These are phyloP conservation scores for Ilyonectria robusta DNA, from an alignment of 2,329 filamentous ascomycete genomes.

Conservation along the genomic window DNA sequence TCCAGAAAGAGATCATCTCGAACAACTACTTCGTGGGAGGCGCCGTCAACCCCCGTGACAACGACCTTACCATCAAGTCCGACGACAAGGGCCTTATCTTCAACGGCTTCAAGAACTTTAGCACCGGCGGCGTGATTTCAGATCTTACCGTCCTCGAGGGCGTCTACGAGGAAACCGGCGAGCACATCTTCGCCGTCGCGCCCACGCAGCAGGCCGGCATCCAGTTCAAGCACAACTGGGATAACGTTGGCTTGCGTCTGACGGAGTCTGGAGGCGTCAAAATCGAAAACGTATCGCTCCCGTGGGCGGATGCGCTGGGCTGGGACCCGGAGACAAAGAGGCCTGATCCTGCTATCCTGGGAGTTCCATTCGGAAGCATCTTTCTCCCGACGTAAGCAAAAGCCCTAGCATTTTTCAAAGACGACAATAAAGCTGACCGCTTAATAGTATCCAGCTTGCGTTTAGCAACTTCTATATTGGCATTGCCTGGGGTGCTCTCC, in stretches of 20 bases:
- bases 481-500: constrained; percentile 71
- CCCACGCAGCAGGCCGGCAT: constrained; percentile 71
- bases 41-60: constrained; percentile 76
- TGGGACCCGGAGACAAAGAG: constrained; percentile 67
- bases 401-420: rapidly evolving
- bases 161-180: constrained; percentile 67
- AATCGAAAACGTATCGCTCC: constrained; percentile 69
- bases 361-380: constrained; percentile 69
- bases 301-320: constrained; percentile 74
- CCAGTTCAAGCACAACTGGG: constrained; percentile 73
- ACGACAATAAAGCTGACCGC: too few species aligned
- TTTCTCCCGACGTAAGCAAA: constrained; percentile 68
- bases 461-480: constrained; percentile 77
- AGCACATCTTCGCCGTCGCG: constrained; percentile 75
- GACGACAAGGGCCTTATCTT: constrained; percentile 70
- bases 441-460: constrained; percentile 70
- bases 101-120: constrained; percentile 76
- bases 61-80: constrained; percentile 69
- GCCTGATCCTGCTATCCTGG: constrained; percentile 64
- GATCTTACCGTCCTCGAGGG: constrained; percentile 77
- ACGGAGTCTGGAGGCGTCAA: constrained; percentile 75
- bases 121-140: constrained; percentile 76
- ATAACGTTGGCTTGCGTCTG: constrained; percentile 74
- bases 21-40: constrained; percentile 78
- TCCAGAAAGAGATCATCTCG: constrained; percentile 69